A percentile compares a stretch with the other conserved stretches of the same genome.
Conservation (phyloP, 768 basidiomycete genomes). For the Porphyrellus cyaneotinctus region DNA sequence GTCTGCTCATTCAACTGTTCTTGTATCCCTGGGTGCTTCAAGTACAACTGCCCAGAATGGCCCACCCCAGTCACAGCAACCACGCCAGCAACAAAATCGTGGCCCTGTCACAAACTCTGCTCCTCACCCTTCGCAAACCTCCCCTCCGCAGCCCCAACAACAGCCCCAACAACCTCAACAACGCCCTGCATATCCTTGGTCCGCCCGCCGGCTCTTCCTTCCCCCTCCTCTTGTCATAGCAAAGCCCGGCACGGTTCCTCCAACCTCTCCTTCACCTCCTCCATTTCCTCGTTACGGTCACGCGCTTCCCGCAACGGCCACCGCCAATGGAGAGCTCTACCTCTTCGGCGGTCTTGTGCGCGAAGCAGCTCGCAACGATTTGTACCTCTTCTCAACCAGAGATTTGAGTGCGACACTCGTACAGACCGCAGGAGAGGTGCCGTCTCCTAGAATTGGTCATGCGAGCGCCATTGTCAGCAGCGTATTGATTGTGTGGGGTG, state of each 20-base stretch:
- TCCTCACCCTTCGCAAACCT: constrained; percentile 29
- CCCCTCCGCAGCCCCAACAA: constrained; percentile 32
- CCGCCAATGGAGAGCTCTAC: constrained; percentile 84
- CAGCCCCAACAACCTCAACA: constrained; percentile 35
- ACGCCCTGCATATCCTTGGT: constrained; percentile 79
- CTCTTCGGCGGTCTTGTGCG: constrained; percentile 96
- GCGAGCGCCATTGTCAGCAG: constrained; percentile 93
- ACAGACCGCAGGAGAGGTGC: constrained; percentile 85
- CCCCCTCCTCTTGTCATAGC: constrained; percentile 61
- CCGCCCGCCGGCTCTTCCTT: constrained; percentile 66
- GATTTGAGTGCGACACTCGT: constrained; percentile 77
- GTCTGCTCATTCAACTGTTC: constrained; percentile 1
- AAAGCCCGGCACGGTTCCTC: constrained; percentile 61
- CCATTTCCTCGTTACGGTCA: constrained; percentile 98
- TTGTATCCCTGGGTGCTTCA: not conserved
- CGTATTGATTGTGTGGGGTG: constrained; percentile 97
- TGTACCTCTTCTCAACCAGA: constrained; percentile 83
- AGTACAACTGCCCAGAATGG: constrained; percentile 23
- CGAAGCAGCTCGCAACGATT: constrained; percentile 85
- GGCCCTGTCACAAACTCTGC: constrained; percentile 28
- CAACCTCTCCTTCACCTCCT: constrained; percentile 69
- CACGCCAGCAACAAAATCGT: constrained; percentile 36
- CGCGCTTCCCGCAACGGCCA: constrained; percentile 76
- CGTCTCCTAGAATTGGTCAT: constrained; percentile 91
- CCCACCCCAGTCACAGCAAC: constrained; percentile 30